Evolutionary conservation across 176 grass and related monocot species (phyloP), one percentile per base, ranked within the genome.

Genomic region (Ampelocalamus luodianensis): DNA sequence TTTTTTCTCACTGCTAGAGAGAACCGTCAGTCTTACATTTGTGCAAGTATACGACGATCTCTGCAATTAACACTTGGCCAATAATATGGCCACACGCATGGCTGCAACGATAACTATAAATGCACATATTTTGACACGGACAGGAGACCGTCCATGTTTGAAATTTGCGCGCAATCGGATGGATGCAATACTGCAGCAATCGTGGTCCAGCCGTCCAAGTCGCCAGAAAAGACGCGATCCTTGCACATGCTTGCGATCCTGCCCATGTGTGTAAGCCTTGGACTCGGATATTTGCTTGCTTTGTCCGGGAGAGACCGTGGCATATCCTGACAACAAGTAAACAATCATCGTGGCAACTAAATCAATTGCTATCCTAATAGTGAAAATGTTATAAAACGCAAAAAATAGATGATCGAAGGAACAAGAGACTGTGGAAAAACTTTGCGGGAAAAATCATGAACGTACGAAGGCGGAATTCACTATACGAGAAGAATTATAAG

Each of bases 161-260:
- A 37, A 59, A 63, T 40, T 37, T 5, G 71, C 5, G 45, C 17
- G 78, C 27, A n/a, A 50, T n/a, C 71, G 72, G 73, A 59, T 64
- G 80, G 71, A 50, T 40, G 75, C 40, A 18, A 53, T 13, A 0
- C 22, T 27, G 36, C 8, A 5, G 18, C 16, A 16, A 17, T 68
- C 22, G 64, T 77, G 53, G 86, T 77, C 86, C 79, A 78, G 74
- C 24, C 12, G 64, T 22, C 64, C 86, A 88, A 78, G 64, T 83
- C 50, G 74, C 32, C 42, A 20, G 16, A 54, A 70, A 88, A 71
- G 23, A 50, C 65, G 55, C 43, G 15, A 61, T 43, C 17, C 29
- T 34, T 13, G 50, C 82, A 80, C 87, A 89, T 68, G 82, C 59
- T 38, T 38, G 26, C 39, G 61, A 0, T 60, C 1, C 1, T 29